Evolutionary conservation across 495 filamentous ascomycete species (phyloP).

Genomic region (Lasiosphaeria ovina): DNA sequence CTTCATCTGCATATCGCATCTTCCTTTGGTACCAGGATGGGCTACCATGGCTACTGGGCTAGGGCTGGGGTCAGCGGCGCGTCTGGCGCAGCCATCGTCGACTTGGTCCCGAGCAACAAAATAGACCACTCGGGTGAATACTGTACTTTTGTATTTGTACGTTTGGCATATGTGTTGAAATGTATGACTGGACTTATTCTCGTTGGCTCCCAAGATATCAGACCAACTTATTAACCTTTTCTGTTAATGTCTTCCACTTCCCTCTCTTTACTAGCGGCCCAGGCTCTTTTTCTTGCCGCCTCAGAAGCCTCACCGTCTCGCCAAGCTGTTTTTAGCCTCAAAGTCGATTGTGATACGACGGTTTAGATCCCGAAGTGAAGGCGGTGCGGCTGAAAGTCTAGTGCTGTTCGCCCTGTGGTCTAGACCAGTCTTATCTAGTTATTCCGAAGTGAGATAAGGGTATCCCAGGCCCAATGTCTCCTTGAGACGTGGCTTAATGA

Average conservation of each 20-base stretch:
- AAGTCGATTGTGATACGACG: not conserved
- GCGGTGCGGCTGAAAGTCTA: not conserved
- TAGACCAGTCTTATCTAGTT: not conserved
- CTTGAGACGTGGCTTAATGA: not conserved
- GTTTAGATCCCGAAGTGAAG: not conserved
- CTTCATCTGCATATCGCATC: not conserved
- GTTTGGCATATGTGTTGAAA: no score
- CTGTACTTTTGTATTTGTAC: no score
- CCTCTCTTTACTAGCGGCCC: no score
- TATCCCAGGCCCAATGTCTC: not conserved
- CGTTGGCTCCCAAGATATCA: no score
- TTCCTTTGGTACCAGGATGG: not conserved
- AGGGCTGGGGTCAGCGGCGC: no score
- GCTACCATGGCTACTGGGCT: not conserved
- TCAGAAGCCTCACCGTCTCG: not conserved
- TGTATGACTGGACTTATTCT: no score
- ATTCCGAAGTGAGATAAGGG: not conserved
- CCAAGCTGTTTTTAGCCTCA: no score
- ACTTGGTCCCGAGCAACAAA: no score
- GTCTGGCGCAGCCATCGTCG: no score
- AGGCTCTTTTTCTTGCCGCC: not conserved
- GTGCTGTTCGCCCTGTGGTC: not conserved
- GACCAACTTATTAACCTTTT: no score
- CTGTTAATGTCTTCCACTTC: no score
- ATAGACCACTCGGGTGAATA: no score